Evolutionary conservation across 495 filamentous ascomycete genomes (phyloP), one percentile per base, ranked within the genome.

Genomic region (Penicillium cinerascens): DNA sequence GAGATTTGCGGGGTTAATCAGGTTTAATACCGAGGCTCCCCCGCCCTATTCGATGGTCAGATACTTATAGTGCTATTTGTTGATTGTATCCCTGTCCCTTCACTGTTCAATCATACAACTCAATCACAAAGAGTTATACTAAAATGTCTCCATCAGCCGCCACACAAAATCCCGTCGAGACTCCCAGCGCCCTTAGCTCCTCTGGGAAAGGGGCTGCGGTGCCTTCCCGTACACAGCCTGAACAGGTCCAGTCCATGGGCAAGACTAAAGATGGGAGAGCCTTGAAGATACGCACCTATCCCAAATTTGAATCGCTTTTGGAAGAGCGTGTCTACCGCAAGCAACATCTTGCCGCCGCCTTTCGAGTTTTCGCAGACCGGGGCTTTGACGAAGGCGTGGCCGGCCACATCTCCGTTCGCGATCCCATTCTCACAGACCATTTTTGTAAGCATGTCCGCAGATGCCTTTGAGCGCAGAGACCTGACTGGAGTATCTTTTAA

Each of bases 361-460:
- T 86, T 59, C 75, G 80, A 17, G 61, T 78, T 43, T 84, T 83
- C 54, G 77, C 82, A 0, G 70, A 77, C 27, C 69, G 70, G 48
- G 80, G 81, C 23, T 86, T 79, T 64, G 82, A 78, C n/a, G 83
- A 87, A 65, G 83, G 85, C 23, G 79, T 84, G 59, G 73, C 75
- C 3, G 83, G 84, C 0, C 84, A 87, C 63, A 87, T 88, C 56
- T 80, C 75, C 4, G 80, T 87, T 13, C 74, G 82, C 20, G 83
- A 86, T 59, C 82, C 83, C 5, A 79, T 86, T 42, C 68, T 79
- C 55, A 66, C 67, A 5, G 66, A 82, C 22, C 39, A 29, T 2
- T 51, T 43, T 36, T 43, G 39, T 44, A 44, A 0, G 42, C 25
- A 1, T 39, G 7, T 9, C 26, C 11, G 7, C 25, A 26, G 26